phyloP scores from a whole-genome alignment of 257 asterid species.

The Petunia secreta region DNA sequence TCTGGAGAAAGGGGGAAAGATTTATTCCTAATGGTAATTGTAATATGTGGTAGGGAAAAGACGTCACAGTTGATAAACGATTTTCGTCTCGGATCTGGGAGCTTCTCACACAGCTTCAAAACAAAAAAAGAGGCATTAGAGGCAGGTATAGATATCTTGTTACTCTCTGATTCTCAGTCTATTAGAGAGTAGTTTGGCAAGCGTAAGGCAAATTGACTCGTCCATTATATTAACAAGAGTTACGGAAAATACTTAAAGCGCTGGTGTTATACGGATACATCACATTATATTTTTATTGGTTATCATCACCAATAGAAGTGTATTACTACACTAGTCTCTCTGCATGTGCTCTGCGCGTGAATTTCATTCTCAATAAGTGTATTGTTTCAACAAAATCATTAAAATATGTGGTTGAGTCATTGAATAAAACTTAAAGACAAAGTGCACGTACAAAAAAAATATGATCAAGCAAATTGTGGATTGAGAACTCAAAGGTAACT shows the following conservation, averaged over 20 bases:
- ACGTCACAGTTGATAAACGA: conserved; percentile 35
- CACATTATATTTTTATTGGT: not conserved
- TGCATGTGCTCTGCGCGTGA: too few species aligned
- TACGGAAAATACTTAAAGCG: not conserved
- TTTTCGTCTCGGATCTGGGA: conserved; percentile 38
- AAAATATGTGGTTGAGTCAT: too few species aligned
- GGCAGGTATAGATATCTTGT: not conserved
- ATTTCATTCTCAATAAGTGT: too few species aligned
- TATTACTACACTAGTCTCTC: too few species aligned
- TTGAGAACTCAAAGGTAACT: too few species aligned
- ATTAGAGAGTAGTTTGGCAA: not conserved
- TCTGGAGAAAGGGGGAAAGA: conserved; percentile 40
- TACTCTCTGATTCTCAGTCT: not conserved
- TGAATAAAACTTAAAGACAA: too few species aligned
- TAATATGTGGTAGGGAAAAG: conserved; percentile 36
- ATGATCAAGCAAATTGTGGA: too few species aligned
- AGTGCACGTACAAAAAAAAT: too few species aligned
- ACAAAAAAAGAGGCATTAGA: not conserved
- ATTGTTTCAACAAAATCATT: too few species aligned
- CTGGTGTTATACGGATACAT: not conserved
- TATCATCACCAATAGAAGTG: too few species aligned
- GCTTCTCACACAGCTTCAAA: conserved; percentile 40
- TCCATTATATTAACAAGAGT: not conserved
- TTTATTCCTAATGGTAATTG: conserved; percentile 38
- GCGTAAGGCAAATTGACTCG: not conserved